phyloP scores from a whole-genome alignment of 164 flowering plant genomes.

The Aristolochia contorta region DNA sequence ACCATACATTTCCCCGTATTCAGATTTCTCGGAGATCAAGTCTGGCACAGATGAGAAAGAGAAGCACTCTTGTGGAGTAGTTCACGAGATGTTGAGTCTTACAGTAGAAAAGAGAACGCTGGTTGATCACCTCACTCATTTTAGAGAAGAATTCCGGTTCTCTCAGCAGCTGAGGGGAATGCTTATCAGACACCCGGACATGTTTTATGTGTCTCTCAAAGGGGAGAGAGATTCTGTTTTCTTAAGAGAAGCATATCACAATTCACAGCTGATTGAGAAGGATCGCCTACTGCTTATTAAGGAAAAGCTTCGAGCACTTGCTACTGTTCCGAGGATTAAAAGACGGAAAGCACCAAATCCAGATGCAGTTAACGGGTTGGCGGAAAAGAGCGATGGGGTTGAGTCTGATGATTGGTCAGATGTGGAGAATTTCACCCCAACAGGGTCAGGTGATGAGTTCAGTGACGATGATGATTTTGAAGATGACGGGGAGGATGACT shows the following conservation, averaged over 20 bases:
- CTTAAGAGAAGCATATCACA: slow-evolving; percentile 76
- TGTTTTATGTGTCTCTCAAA: slow-evolving; percentile 91
- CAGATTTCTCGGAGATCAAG: slow-evolving; percentile 60
- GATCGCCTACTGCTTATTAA: slow-evolving; percentile 61
- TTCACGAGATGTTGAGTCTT: slow-evolving; percentile 88
- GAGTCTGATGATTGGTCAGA: slow-evolving; percentile 53
- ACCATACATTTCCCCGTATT: slow-evolving; percentile 82
- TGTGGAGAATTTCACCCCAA: slow-evolving; percentile 30
- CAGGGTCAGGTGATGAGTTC: slow-evolving; percentile 30
- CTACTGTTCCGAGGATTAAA: slow-evolving; percentile 51
- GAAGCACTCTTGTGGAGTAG: slow-evolving; percentile 84
- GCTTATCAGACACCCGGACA: slow-evolving; percentile 90
- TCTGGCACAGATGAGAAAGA: slow-evolving; percentile 70
- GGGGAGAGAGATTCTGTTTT: slow-evolving; percentile 94
- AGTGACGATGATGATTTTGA: slow-evolving; percentile 33
- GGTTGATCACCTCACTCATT: slow-evolving; percentile 90
- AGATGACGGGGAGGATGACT: slow-evolving; percentile 36
- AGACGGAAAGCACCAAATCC: slow-evolving; percentile 21
- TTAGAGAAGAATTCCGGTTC: slow-evolving; percentile 86
- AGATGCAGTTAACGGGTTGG: slow-evolving; percentile 11
- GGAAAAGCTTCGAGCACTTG: slow-evolving; percentile 86
- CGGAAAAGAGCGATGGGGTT: slow-evolving; percentile 34
- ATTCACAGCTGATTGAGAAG: slow-evolving; percentile 76
- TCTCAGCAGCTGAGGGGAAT: slow-evolving; percentile 90
- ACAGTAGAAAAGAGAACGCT: slow-evolving; percentile 87